Evolutionary conservation across 768 basidiomycete genomes (phyloP).

Genomic region (Aureoboletus auriporus): DNA sequence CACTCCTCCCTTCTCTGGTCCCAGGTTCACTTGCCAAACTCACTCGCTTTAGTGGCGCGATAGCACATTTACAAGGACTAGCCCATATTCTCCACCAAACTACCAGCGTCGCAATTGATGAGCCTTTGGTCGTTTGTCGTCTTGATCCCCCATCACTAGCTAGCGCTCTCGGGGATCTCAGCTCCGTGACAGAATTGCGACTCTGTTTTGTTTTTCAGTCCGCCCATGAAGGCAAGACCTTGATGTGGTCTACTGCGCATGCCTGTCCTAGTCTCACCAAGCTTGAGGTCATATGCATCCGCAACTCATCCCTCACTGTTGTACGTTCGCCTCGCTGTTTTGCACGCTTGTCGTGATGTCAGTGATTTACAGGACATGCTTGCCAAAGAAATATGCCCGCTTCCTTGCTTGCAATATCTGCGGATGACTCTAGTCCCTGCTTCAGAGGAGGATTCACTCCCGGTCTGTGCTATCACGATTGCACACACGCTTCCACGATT

Average conservation of each 20-base stretch:
- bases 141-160: conserved; percentile 62
- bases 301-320: conserved; percentile 69
- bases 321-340: conserved; percentile 33
- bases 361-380: conserved; percentile 34
- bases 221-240: conserved; percentile 68
- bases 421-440: conserved; percentile 63
- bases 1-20: conserved; percentile 48
- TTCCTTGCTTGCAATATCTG: conserved; percentile 61
- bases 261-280: conserved; percentile 62
- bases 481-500: conserved; percentile 66
- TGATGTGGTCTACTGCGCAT: conserved; percentile 61
- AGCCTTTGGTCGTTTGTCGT: conserved; percentile 65
- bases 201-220: conserved; percentile 68
- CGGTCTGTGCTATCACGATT: conserved; percentile 56
- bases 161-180: conserved; percentile 53
- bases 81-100: conserved; percentile 46
- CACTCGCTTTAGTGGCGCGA: conserved; percentile 61
- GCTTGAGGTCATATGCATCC: conserved; percentile 62
- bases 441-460: conserved; percentile 58
- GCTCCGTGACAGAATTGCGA: conserved; percentile 54
- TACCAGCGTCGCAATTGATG: conserved; percentile 56
- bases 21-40: conserved; percentile 44
- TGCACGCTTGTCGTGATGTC: background rate
- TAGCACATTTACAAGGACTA: conserved; percentile 63
- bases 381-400: conserved; percentile 55